Evolutionary conservation across 495 filamentous ascomycete species (phyloP).

Genomic region (Penicillium fimorum): DNA sequence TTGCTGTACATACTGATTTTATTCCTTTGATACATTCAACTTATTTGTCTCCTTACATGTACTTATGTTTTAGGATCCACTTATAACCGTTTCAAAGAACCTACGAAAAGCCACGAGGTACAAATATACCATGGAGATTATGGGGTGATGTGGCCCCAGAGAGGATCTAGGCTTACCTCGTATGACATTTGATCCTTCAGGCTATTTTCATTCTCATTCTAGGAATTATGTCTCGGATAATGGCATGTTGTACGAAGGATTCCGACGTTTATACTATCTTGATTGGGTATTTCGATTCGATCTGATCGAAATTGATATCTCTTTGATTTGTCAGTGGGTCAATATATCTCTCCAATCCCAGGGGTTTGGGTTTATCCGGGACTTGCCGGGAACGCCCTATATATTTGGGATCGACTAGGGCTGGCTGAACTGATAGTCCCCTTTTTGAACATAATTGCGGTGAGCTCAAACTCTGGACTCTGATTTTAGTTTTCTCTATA

Average conservation of each 20-base stretch:
- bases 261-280: too few species aligned
- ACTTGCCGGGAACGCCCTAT: background rate
- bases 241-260: background rate
- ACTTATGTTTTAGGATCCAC: background rate
- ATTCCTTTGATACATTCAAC: too few species aligned
- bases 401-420: background rate
- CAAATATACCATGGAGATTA: background rate
- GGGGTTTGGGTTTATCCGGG: background rate
- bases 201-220: background rate
- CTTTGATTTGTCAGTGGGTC: background rate
- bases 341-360: background rate
- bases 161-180: background rate
- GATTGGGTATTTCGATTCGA: background rate
- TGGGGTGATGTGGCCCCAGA: background rate
- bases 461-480: background rate
- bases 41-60: background rate
- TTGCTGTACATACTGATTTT: too few species aligned
- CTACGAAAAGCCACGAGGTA: background rate
- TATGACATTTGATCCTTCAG: background rate
- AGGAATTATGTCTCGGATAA: background rate
- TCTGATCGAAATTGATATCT: background rate
- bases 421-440: background rate
- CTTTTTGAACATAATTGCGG: background rate
- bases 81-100: background rate
- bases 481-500: background rate